Evolutionary conservation across 1,284 basidiomycete genomes (phyloP).

Genomic region (Microbotryomycetes sp.): DNA sequence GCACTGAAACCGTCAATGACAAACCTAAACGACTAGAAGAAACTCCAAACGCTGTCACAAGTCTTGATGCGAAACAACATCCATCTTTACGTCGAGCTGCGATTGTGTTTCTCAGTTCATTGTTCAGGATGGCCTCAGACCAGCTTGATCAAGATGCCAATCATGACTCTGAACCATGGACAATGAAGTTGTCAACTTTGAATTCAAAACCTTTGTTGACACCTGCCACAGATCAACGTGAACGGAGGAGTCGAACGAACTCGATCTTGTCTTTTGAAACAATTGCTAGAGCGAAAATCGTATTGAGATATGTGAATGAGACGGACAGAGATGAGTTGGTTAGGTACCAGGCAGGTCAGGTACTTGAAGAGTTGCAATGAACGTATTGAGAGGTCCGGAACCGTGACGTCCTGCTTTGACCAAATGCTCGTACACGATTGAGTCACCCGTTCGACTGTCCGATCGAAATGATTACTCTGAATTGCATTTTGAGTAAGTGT

Average conservation of each 20-base stretch:
- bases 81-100: slow-evolving; percentile 75
- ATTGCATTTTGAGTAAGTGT: no score
- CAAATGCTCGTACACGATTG: no score
- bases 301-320: slow-evolving; percentile 61
- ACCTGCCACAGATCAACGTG: no score
- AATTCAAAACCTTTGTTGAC: neutral
- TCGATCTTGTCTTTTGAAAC: slow-evolving; percentile 38
- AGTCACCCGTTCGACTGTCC: no score
- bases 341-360: slow-evolving; percentile 70
- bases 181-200: neutral
- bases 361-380: slow-evolving; percentile 50
- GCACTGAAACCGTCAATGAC: neutral
- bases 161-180: neutral
- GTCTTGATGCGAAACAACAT: slow-evolving; percentile 54
- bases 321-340: slow-evolving; percentile 69
- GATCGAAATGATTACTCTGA: no score
- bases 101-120: slow-evolving; percentile 63
- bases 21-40: slow-evolving; percentile 18
- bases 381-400: no score
- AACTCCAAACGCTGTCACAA: slow-evolving; percentile 54
- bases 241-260: neutral
- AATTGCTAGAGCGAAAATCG: slow-evolving; percentile 54
- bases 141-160: neutral
- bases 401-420: no score
- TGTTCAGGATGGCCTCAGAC: slow-evolving; percentile 44